Percentiles rank a stretch among this genome's conserved stretches.
Conservation (phyloP, 208 protist species). For the Vickermania ingenoplastis region DNA sequence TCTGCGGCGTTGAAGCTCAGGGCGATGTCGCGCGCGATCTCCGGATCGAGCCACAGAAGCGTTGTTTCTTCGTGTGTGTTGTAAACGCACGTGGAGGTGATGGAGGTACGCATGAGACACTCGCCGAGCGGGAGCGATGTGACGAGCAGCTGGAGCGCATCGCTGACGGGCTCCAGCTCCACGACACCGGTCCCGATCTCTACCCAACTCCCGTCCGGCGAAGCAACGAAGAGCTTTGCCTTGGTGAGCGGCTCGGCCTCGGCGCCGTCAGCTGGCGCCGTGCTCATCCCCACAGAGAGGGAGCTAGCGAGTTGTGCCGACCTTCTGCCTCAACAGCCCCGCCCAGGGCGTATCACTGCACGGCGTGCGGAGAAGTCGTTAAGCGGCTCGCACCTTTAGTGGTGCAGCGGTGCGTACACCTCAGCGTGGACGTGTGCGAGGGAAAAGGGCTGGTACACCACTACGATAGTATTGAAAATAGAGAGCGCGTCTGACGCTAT, state of each 20-base stretch:
- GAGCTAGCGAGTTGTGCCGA: too few species aligned
- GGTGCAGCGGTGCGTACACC: too few species aligned
- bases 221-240: slow-evolving; percentile 56
- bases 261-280: slow-evolving; percentile 3
- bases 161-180: slow-evolving; percentile 39
- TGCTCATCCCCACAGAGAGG: too few species aligned
- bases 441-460: too few species aligned
- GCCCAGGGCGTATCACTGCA: too few species aligned
- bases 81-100: slow-evolving; percentile 30
- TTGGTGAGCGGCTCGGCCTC: slow-evolving; percentile 39
- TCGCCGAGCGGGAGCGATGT: neutral
- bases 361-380: too few species aligned
- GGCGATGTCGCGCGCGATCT: slow-evolving; percentile 52
- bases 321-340: too few species aligned
- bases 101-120: neutral
- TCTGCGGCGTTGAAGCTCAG: slow-evolving; percentile 60
- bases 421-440: too few species aligned
- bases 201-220: slow-evolving; percentile 6
- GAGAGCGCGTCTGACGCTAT: too few species aligned
- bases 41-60: slow-evolving; percentile 58
- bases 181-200: slow-evolving; percentile 30
- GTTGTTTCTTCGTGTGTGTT: slow-evolving; percentile 53
- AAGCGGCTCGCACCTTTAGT: too few species aligned
- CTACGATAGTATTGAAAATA: too few species aligned
- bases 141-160: slow-evolving; percentile 53